Conservation (phyloP, 192 early-diverging fungal species). For the Linnemannia hyalina region DNA sequence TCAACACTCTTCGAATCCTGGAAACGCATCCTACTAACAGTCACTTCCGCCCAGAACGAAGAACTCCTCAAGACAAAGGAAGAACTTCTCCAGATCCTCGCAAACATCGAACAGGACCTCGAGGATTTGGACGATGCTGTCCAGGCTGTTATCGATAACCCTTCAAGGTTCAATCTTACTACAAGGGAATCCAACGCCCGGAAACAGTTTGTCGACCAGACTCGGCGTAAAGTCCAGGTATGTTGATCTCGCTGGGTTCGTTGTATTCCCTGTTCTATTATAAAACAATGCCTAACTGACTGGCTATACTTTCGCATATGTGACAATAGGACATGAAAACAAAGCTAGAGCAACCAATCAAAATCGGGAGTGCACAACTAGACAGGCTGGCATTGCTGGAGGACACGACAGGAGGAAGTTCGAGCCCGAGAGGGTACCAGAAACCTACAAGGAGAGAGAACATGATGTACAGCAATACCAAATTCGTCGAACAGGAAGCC, state of each 20-base stretch:
- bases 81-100: conserved; percentile 56
- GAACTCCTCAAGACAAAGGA: conserved; percentile 69
- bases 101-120: conserved; percentile 63
- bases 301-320: not conserved
- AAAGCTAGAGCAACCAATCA: conserved; percentile 45
- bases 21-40: conserved; percentile 69
- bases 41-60: conserved; percentile 65
- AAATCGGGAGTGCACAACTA: conserved; percentile 43
- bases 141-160: conserved; percentile 55
- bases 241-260: not conserved
- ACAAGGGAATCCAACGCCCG: conserved; percentile 52
- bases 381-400: conserved; percentile 45
- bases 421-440: conserved; percentile 50
- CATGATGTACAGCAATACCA: conserved; percentile 55
- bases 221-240: conserved; percentile 44
- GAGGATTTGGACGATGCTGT: conserved; percentile 69
- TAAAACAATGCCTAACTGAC: not conserved
- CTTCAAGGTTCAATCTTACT: conserved; percentile 59
- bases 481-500: conserved; percentile 55
- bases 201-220: conserved; percentile 56
- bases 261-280: conserved; percentile 3
- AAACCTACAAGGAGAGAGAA: conserved; percentile 45
- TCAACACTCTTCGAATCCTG: conserved; percentile 62
- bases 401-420: conserved; percentile 21
- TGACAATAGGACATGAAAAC: conserved; percentile 43